Base-by-base conservation (phyloP, 345 rosid genomes). In the Pelargonium nanum region DNA sequence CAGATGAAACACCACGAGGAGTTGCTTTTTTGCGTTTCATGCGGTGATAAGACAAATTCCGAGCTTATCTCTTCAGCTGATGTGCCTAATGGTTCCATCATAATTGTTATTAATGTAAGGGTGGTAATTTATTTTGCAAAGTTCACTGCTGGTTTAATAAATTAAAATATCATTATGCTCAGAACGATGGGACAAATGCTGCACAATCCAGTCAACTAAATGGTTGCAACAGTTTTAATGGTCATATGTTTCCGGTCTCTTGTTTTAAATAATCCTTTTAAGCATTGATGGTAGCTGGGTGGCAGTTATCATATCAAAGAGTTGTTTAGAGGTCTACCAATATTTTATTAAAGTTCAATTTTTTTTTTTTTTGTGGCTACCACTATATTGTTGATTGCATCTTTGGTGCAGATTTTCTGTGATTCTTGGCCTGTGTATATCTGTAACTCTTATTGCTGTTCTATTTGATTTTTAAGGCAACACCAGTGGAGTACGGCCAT, bases 401-500 rank as follows among this genome's bases (percentile, higher is more conserved):
- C 32, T 28, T n/a, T 28, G 7, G 32, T 28, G 32, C 7, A 28
- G 22, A 24, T 65, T 22, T n/a, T 1, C 54, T 57, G 23, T 44
- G 4, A 22, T 16, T 22, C 44, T 55, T 20, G 53, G 22, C 20
- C 21, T 28, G 34, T 69, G 6, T 57, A 28, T 28, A 28, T 9
- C 32, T 57, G n/a, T n/a, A 44, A 66, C 24, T 68, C 26, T 70
- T 56, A 22, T 20, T 56, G 24, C 23, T 44, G 56, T 21, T 30
- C 15, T 24, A 4, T 53, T 58, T 63, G 53, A 32, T 63, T 64
- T 65, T 54, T 54, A 22, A 77, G 77, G 81, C 53, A 56, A 77
- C 52, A 21, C 81, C 75, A 0, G 25, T 65, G 28, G 81, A 73
- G 61, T 70, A 77, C 56, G 77, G 81, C 55, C 77, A 73, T 68